Base-by-base conservation (phyloP, 1,139 yeast genomes). In the Yamadazyma oceani region DNA sequence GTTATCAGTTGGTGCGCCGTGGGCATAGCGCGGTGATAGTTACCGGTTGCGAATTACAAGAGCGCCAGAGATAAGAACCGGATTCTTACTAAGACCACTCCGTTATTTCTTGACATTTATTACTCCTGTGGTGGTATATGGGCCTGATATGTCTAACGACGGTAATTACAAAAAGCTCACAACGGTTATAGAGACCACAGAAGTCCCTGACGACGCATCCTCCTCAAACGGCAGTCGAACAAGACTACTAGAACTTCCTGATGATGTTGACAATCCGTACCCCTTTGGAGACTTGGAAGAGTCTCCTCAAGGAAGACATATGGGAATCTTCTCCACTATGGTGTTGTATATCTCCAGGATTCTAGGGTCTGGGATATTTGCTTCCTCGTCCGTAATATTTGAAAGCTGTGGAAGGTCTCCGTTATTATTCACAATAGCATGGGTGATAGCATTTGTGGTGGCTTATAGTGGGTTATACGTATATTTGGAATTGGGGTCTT, bases 341-440 rank as follows among this genome's bases (percentile, higher is more conserved):
- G 72, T 82, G 15, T 47, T 82, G 41, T 80, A 82, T 48, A 71
- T 84, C 3, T 78, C 86, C 17, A 63, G 89, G 42, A 83, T 84
- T 31, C 66, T 84, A n/a, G 92, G 92, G 0, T 80, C 88, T 1
- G 92, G 92, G 0, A 83, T 84, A 13, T 82, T 84, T 60, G 82
- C 88, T 12, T 78, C 82, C 1, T 82, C 90, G 0, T 74, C 85
- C 13, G 77, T 82, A 17, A 78, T 84, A 26, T 82, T 75, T 50
- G 73, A 72, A 31, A 84, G 82, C 49, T 77, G 81, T 50, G 90
- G 89, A 15, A 79, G 86, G 19, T 80, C 84, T 3, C 78, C 82
- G 1, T 60, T 70, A 22, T 53, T 80, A 31, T 84, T 82, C 55
- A 73, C 82, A 34, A 43, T 66, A 0, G 75, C 84, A 1, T 84